Evolutionary conservation across 257 asterid genomes (phyloP), one percentile per base, ranked within the genome.

Genomic region (Cynanchum wilfordii): DNA sequence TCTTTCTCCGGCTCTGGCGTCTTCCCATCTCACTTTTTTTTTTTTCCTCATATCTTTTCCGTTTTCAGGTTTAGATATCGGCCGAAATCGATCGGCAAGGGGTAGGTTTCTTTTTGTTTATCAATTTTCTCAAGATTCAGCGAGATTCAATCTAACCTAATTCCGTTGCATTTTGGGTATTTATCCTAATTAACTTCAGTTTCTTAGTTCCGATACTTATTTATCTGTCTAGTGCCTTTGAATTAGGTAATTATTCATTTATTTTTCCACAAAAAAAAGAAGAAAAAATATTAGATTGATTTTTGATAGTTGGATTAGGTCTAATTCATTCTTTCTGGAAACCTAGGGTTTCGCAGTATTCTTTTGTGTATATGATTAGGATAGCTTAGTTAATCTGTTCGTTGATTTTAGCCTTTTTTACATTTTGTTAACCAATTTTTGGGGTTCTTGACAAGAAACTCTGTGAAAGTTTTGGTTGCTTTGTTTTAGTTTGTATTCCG

Each of bases 401-500:
- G 17, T 75, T 60, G 1, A 15, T 71, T 27, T 78, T 71, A 25
- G 15, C 45, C 49, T 44, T 30, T 2, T 57, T 6, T 62, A 27
- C 6, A 2, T 45, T 25, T 10, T 0, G 40, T 57, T 68, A 75
- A 40, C 68, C 54, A 49, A 19, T 25, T 40, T 25, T 86, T 79
- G 76, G 82, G 87, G 80, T 84, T 79, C 79, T 12, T 70, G 73
- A 71, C 87, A 77, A 82, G 89, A 78, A 87, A 83, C 93, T 89
- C 98, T 2, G 87, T 91, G 96, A 91, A 73, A 79, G 83, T 89
- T 89, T 89, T 87, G 96, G 92, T 74, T 87, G 97, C 93, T 78
- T 83, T 74, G 87, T 88, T 85, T 93, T 91, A 76, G 89, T 84
- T 69, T 89, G 96, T 81, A 87, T 85, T 89, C 87, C 87, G 75